Evolutionary conservation across 495 filamentous ascomycete genomes (phyloP).

Genomic region (Talaromyces liani): DNA sequence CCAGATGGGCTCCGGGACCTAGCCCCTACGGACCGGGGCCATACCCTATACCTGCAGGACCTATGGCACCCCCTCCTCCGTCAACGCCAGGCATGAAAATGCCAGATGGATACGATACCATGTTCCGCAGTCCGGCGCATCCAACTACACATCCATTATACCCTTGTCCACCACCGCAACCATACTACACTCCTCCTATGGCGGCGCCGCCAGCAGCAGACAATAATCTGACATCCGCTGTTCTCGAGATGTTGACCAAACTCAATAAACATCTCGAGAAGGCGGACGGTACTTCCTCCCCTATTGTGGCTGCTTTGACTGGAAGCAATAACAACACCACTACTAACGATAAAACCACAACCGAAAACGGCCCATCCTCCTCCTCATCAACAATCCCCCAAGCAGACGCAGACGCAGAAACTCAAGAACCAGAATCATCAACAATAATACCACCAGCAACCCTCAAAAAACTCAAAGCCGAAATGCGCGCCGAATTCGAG

Average conservation of each 20-base stretch:
- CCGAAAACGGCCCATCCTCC: background rate
- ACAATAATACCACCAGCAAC: background rate
- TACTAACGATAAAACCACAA: conserved; percentile 3
- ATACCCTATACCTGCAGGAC: background rate
- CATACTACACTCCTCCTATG: background rate
- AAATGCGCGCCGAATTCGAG: conserved; percentile 28
- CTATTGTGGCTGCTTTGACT: background rate
- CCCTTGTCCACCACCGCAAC: background rate
- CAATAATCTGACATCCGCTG: conserved; percentile 21
- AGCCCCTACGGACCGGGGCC: background rate
- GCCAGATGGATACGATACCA: conserved; percentile 8
- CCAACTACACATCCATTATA: conserved; percentile 12
- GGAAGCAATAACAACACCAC: background rate
- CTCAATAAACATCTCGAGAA: conserved; percentile 32
- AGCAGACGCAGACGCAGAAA: background rate
- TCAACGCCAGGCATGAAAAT: background rate
- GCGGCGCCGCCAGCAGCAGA: background rate
- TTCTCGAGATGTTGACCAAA: conserved; percentile 30
- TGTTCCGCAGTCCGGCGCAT: conserved; percentile 13
- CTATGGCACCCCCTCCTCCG: background rate
- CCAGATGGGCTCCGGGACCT: conserved; percentile 3
- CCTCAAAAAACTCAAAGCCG: conserved; percentile 20
- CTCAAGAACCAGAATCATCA: background rate
- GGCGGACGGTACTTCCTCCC: background rate
- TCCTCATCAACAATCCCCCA: background rate